A percentile compares a stretch with the other conserved stretches of the same genome.
Conservation (phyloP, 148 eudicot genomes). For the Rhododendron simsii region DNA sequence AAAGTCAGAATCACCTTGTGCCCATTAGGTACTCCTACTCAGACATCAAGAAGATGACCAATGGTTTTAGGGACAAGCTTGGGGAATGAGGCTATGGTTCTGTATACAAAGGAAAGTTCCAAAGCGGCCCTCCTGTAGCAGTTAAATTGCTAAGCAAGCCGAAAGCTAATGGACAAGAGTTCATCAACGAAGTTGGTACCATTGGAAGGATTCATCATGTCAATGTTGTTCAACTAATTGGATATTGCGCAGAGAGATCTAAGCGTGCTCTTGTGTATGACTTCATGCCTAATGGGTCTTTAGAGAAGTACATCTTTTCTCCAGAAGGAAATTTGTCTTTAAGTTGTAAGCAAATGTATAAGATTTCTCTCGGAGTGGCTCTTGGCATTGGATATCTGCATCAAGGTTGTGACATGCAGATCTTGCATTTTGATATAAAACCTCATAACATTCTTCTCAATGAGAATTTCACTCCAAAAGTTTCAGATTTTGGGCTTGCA, state of each 20-base stretch:
- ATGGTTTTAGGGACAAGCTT: constrained; percentile 14
- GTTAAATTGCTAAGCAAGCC: constrained; percentile 11
- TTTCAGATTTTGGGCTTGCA: too few relatives aligned
- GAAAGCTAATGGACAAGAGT: constrained; percentile 9
- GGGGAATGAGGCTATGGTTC: constrained; percentile 22
- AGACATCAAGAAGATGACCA: constrained; percentile 11
- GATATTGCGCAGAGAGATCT: constrained; percentile 8
- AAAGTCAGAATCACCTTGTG: neutral
- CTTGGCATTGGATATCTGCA: too few relatives aligned
- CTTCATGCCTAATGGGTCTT: constrained; percentile 4
- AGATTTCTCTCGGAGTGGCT: too few relatives aligned
- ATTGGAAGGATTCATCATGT: constrained; percentile 23
- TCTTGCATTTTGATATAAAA: too few relatives aligned
- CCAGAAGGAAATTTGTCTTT: too few relatives aligned
- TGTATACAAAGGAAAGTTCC: constrained; percentile 18
- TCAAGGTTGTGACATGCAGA: too few relatives aligned
- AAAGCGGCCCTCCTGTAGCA: constrained; percentile 12
- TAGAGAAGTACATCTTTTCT: constrained; percentile 7
- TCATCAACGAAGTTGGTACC: constrained; percentile 20
- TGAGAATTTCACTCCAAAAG: too few relatives aligned
- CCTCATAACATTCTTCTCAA: too few relatives aligned
- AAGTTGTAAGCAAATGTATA: too few relatives aligned
- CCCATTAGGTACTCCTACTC: constrained; percentile 17
- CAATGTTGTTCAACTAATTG: constrained; percentile 15
- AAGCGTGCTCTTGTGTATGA: too few relatives aligned